phyloP scores from a whole-genome alignment of 2,329 filamentous ascomycete species.

The Botrytis paeoniae region DNA sequence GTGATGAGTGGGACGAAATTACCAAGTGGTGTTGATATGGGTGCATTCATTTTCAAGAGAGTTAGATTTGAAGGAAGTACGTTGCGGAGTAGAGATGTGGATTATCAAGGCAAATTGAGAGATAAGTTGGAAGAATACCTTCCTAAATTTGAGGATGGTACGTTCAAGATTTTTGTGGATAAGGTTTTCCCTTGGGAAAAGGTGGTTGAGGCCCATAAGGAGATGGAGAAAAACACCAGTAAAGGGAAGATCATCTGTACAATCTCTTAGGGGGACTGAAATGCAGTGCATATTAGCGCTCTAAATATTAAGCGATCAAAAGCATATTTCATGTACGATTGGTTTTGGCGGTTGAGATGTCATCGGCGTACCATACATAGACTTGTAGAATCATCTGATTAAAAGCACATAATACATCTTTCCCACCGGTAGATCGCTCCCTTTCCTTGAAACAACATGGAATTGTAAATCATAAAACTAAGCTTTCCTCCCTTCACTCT shows the following conservation, averaged over 20 bases:
- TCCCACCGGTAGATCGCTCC: not conserved
- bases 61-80: constrained; percentile 79
- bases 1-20: constrained; percentile 68
- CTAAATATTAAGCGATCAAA: not conserved
- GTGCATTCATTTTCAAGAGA: constrained; percentile 70
- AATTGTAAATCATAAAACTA: too few relatives aligned
- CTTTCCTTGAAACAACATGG: not conserved
- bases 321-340: not conserved
- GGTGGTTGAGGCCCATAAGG: constrained; percentile 66
- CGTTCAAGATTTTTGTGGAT: constrained; percentile 76
- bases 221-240: constrained; percentile 69
- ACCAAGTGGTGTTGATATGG: constrained; percentile 68
- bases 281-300: not conserved
- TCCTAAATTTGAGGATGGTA: constrained; percentile 68
- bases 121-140: constrained; percentile 74
- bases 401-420: not conserved
- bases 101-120: constrained; percentile 75
- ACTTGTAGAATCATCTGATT: not conserved
- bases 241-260: constrained; percentile 69
- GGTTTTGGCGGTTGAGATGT: not conserved
- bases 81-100: constrained; percentile 72
- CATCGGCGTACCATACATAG: not conserved
- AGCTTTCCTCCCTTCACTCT: not conserved
- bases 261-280: constrained; percentile 26
- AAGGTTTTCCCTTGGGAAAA: constrained; percentile 79